These are phyloP conservation scores for Isoetes taiwanensis DNA, from an alignment of 75 land plant genomes.

Conservation along the genomic window DNA sequence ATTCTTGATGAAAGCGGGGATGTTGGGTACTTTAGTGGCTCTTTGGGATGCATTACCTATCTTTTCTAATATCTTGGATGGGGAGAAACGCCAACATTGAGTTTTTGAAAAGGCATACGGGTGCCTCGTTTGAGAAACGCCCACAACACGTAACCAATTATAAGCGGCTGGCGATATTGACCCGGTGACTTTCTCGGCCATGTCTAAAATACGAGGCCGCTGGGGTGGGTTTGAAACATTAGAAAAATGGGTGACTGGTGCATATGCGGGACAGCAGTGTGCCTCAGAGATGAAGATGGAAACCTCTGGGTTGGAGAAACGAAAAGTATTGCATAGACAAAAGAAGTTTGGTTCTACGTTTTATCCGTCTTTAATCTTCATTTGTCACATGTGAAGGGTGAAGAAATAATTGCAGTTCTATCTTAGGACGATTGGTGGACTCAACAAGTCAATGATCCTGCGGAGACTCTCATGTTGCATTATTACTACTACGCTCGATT, in stretches of 20 bases:
- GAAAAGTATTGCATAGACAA: too few species aligned
- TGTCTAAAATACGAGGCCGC: constrained; percentile 86
- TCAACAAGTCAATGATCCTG: constrained; percentile 54
- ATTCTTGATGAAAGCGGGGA: constrained; percentile 83
- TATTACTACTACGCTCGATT: constrained; percentile 76
- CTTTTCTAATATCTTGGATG: constrained; percentile 72
- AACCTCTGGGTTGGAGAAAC: constrained; percentile 98
- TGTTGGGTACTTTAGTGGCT: constrained; percentile 67
- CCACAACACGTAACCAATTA: constrained; percentile 33
- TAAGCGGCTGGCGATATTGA: constrained; percentile 58
- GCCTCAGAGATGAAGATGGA: constrained; percentile 69
- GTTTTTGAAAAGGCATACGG: constrained; percentile 76
- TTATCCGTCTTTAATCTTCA: too few species aligned
- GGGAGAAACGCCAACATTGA: constrained; percentile 55
- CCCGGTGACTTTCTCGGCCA: constrained; percentile 79
- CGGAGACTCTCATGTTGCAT: constrained; percentile 79
- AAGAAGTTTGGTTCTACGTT: too few species aligned
- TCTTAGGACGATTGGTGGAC: constrained; percentile 99
- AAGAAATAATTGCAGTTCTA: constrained; percentile 67
- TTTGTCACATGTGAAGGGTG: too few species aligned
- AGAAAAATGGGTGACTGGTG: constrained; percentile 95
- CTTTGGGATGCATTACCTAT: constrained; percentile 75
- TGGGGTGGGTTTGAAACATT: constrained; percentile 98
- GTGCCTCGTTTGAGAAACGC: constrained; percentile 55
- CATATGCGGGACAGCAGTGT: constrained; percentile 97